Evolutionary conservation across 2,329 filamentous ascomycete species (phyloP).

Genomic region (Aaosphaeria arxii): DNA sequence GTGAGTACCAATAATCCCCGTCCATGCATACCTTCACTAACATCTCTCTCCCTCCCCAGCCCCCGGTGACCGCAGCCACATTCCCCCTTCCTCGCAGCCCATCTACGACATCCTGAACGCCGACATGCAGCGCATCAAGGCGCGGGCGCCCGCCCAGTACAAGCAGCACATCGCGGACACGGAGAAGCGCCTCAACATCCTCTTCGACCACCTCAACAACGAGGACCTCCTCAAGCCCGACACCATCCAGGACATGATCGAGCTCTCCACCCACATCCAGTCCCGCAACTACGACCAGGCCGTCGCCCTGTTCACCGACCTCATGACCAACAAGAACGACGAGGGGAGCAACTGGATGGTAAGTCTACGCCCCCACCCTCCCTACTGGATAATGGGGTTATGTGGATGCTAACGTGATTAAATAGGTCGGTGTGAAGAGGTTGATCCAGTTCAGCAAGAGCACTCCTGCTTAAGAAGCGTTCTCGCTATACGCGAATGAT

Average conservation of each 20-base stretch:
- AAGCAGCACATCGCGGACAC: slow-evolving; percentile 88
- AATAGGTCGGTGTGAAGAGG: slow-evolving; percentile 36
- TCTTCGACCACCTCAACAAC: slow-evolving; percentile 98
- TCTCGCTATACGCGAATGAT: too few species aligned
- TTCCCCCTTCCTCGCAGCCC: slow-evolving; percentile 70
- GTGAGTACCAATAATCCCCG: slow-evolving; percentile 46
- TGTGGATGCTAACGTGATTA: not conserved
- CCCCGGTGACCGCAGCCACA: slow-evolving; percentile 84
- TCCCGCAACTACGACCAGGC: slow-evolving; percentile 46
- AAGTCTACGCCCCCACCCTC: slow-evolving; percentile 18
- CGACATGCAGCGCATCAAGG: slow-evolving; percentile 86
- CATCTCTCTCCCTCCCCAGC: slow-evolving; percentile 30
- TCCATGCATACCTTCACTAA: not conserved
- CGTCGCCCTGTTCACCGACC: slow-evolving; percentile 41
- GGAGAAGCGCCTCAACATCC: slow-evolving; percentile 83
- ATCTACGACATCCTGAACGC: slow-evolving; percentile 77
- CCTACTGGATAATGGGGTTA: not conserved
- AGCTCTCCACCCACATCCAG: slow-evolving; percentile 48
- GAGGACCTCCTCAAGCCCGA: slow-evolving; percentile 81
- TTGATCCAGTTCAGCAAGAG: slow-evolving; percentile 38
- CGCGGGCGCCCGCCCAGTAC: slow-evolving; percentile 81
- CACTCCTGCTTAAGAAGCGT: slow-evolving; percentile 14
- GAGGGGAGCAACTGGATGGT: slow-evolving; percentile 53
- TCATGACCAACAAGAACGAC: slow-evolving; percentile 48
- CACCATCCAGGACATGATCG: slow-evolving; percentile 65